Percentiles rank a stretch among this genome's conserved stretches.
Conservation (phyloP, 768 basidiomycete genomes). For the Pleurotus platypus region DNA sequence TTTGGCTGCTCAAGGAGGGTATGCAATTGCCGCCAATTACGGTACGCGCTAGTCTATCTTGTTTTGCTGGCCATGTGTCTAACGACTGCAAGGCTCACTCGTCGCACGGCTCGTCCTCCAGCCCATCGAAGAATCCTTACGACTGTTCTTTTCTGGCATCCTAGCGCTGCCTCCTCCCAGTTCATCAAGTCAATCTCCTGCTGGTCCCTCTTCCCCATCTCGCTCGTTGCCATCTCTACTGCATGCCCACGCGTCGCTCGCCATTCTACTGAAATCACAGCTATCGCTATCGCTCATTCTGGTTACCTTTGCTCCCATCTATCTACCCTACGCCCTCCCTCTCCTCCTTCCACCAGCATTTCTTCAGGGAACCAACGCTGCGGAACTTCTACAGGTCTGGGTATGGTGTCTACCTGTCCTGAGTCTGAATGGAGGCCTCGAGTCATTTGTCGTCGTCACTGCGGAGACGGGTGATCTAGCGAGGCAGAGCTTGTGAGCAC, state of each 20-base stretch:
- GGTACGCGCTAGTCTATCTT: slow-evolving; percentile 42
- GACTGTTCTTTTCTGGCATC: slow-evolving; percentile 83
- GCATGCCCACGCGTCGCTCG: slow-evolving; percentile 49
- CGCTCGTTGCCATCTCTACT: slow-evolving; percentile 18
- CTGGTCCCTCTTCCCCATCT: not conserved
- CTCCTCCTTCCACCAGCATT: slow-evolving; percentile 72
- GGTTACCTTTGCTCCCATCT: slow-evolving; percentile 70
- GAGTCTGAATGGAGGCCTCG: slow-evolving; percentile 86
- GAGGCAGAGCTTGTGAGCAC: slow-evolving; percentile 58
- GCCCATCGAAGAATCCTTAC: slow-evolving; percentile 90
- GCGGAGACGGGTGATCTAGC: slow-evolving; percentile 66
- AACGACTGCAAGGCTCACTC: slow-evolving; percentile 65
- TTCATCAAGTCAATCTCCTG: not conserved
- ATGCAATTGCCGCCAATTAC: slow-evolving; percentile 94
- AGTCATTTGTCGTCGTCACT: slow-evolving; percentile 85
- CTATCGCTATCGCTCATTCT: slow-evolving; percentile 65
- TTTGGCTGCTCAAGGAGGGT: slow-evolving; percentile 87
- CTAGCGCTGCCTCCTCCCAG: slow-evolving; percentile 21
- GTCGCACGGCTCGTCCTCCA: slow-evolving; percentile 92
- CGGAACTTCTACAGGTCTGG: slow-evolving; percentile 74
- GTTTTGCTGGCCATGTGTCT: not conserved
- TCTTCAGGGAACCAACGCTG: slow-evolving; percentile 70
- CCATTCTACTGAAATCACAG: slow-evolving; percentile 64
- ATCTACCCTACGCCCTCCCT: slow-evolving; percentile 64
- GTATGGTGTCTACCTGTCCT: slow-evolving; percentile 87